Base-by-base conservation (phyloP, 495 filamentous ascomycete genomes). In the Saxophila tyrrhenica region DNA sequence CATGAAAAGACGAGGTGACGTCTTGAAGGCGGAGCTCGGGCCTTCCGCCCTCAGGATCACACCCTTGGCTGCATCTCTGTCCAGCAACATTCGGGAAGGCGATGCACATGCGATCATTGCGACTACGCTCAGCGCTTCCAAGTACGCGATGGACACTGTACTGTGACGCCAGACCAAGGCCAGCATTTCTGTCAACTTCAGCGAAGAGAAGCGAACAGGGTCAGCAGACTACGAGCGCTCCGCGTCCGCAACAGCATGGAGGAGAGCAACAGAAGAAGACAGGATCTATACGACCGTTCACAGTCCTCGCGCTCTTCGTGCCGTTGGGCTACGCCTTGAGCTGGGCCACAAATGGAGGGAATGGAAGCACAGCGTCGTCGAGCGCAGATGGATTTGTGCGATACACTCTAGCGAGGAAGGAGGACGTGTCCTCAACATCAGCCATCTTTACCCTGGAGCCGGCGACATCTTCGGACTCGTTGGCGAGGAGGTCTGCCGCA, bases 401-500 rank as follows among this genome's bases (percentile, higher is more conserved):
- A 32, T 72, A 67, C 46, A 78, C 74, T 17, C 75, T 97, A 46
- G 72, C 78, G 1, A 70, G 74, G 1, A 80, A 78, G 61, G 78
- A 85, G 43, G 72, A 77, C 0, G 75, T 94, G n/a, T 87, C 89
- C 2, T 73, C 80, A 2, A 86, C 84, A 0, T 84, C 82, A 58
- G 79, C 83, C 62, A 77, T 95, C 47, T 80, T 95, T 62, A 86
- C 80, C 1, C 71, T 94, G 10, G 69, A 75, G 13, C 59, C 63
- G 20, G 44, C 55, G 0, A 32, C 55, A 16, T 55, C 51, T 39
- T 39, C 50, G 2, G 38, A 2, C 1, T 45, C 78, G 75, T 44
- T 51, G 25, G 51, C 69, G 61, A 58, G 45, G 70, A 53, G 55
- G 59, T 29, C 66, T 74, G 32, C 71, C 70, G 82, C 78, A 76